These are phyloP conservation scores for Xylaria sp. DNA, from an alignment of 2,329 filamentous ascomycete genomes.

Conservation along the genomic window DNA sequence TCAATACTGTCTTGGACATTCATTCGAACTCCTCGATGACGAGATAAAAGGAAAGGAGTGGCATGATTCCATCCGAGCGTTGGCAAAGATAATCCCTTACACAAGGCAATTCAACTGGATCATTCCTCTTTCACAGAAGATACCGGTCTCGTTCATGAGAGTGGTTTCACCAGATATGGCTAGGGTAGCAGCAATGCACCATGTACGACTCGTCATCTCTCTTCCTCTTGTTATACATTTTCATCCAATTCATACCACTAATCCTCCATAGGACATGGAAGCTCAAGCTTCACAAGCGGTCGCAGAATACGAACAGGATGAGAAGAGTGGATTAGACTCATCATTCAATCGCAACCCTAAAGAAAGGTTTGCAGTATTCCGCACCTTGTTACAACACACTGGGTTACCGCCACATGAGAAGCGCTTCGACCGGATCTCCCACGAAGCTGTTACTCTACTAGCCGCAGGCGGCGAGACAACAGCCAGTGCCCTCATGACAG, in stretches of 20 bases:
- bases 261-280: conserved; percentile 21
- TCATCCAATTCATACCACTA: too few relatives aligned
- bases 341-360: conserved; percentile 9
- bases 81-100: conserved; percentile 17
- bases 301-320: conserved; percentile 5
- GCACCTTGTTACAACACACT: conserved; percentile 14
- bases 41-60: conserved; percentile 15
- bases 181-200: conserved; percentile 23
- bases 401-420: conserved; percentile 24
- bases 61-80: conserved; percentile 8
- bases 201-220: conserved; percentile 3
- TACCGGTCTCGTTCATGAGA: conserved; percentile 15
- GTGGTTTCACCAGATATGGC: conserved; percentile 8
- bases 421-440: conserved; percentile 23
- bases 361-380: conserved; percentile 23
- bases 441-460: conserved; percentile 27
- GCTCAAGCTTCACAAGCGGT: conserved; percentile 15
- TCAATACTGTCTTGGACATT: conserved; percentile 19
- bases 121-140: conserved; percentile 19
- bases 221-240: background rate
- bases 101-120: conserved; percentile 28
- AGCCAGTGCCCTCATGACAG: conserved; percentile 12
- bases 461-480: conserved; percentile 28
- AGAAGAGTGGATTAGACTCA: background rate
- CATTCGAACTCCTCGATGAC: conserved; percentile 19